Evolutionary conservation across 2,329 filamentous ascomycete genomes (phyloP), one percentile per base, ranked within the genome.

Genomic region (Colletotrichum euphorbiae): DNA sequence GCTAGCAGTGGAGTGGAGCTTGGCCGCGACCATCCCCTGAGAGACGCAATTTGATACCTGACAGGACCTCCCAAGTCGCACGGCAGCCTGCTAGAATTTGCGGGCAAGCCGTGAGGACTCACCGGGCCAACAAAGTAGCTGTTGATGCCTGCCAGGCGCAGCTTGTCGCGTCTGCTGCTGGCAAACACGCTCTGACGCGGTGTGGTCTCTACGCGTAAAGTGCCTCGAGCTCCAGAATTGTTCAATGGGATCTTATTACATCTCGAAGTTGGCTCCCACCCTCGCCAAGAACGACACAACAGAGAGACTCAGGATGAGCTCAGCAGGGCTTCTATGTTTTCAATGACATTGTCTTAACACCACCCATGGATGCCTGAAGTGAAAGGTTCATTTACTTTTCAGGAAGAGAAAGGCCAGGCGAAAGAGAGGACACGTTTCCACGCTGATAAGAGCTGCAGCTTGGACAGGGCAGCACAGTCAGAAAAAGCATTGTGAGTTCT

Each of bases 1-100:
- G 75, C 73, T 75, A 74, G 76, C 67, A 71, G 62, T 67, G 67
- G 42, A 71, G 62, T 67, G 67, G 42, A 63, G 59, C 64, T 58
- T 59, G 67, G 50, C 57, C 15, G 36, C 50, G 67, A 42, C 67
- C 43, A 57, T 58, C 56, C 56, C 38, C 45, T 42, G 51, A 51
- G 40, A 54, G 15, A 56, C 62, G 67, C 51, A 48, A 21, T 59
- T 42, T 13, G 67, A 62, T 69, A 69, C 67, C 43, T 62, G 17
- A 1, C 11, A 21, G 36, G 36, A 28, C 56, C 52, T 12, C 19
- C 56, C 43, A 24, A 28, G n/a, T 17, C 15, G 63, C 67, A 69
- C 67, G 24, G 28, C 63, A 51, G 33, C 31, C 67, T 50, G 31
- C 50, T 17, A 19, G n/a, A 51, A 6, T 62, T 67, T 24, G 63